These are phyloP conservation scores for Flaveria sonorensis DNA, from an alignment of 129 eudicot species.

Conservation along the genomic window DNA sequence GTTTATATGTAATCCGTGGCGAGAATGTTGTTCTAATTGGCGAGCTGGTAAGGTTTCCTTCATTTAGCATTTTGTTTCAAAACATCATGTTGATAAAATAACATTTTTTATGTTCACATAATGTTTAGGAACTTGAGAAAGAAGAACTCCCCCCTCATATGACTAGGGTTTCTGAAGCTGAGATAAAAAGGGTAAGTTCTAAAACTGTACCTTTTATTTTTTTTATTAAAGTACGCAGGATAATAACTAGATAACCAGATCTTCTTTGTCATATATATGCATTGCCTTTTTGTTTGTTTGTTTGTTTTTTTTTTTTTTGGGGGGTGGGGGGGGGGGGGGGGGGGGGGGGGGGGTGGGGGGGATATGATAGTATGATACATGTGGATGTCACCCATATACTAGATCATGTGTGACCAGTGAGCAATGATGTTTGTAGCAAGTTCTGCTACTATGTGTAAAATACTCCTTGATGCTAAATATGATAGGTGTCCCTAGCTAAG, in stretches of 20 bases:
- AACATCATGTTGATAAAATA: slow-evolving; percentile 5
- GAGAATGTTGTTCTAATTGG: slow-evolving; percentile 98
- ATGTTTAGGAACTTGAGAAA: slow-evolving; percentile 69
- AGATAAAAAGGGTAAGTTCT: slow-evolving; percentile 69
- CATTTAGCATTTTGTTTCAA: background rate
- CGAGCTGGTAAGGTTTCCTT: slow-evolving; percentile 62
- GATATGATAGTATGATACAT: background rate
- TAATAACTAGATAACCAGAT: background rate
- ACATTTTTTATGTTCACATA: background rate
- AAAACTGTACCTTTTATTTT: background rate
- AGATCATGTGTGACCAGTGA: no score
- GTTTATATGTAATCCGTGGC: slow-evolving; percentile 92
- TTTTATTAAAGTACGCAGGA: background rate
- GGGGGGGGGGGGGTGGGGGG: no score
- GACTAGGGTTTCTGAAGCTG: slow-evolving; percentile 73
- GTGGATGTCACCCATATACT: background rate
- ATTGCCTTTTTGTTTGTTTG: background rate
- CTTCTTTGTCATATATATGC: background rate
- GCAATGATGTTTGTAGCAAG: no score
- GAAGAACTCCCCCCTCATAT: slow-evolving; percentile 94
- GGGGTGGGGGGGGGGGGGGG: no score
- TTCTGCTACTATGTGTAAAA: no score
- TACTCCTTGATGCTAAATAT: no score
- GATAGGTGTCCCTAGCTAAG: no score
- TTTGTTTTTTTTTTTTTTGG: no score